Percentiles rank a stretch among this genome's conserved stretches.
These are phyloP conservation scores for Leersia perrieri DNA, from an alignment of 176 grass and related monocot genomes.

Conservation along the genomic window DNA sequence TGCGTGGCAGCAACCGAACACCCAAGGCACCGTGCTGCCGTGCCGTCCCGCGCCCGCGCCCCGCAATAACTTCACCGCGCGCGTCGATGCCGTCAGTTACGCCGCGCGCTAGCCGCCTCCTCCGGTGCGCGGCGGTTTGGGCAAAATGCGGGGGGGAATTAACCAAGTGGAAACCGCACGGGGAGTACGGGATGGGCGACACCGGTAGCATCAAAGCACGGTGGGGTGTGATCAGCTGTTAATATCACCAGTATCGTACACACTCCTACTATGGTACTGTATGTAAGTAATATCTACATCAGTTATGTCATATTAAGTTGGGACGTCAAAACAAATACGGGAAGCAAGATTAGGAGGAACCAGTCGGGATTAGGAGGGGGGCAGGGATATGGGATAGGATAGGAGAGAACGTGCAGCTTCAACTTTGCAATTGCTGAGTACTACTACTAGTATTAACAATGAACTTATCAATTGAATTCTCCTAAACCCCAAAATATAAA, in stretches of 20 bases:
- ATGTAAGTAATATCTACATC: background rate
- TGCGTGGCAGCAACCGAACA: background rate
- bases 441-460: slow-evolving; percentile 36
- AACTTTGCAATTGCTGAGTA: slow-evolving; percentile 4
- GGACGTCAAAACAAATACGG: background rate
- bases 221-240: slow-evolving; percentile 21
- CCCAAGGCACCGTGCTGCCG: background rate
- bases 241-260: background rate
- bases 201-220: background rate
- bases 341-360: slow-evolving; percentile 17
- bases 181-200: background rate
- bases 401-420: slow-evolving; percentile 1
- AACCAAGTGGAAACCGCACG: background rate
- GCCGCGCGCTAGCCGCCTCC: background rate
- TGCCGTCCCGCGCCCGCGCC: background rate
- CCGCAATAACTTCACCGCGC: background rate
- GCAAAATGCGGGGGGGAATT: slow-evolving; percentile 3
- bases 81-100: background rate
- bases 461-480: slow-evolving; percentile 65
- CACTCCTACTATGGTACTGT: background rate
- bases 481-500: slow-evolving; percentile 29
- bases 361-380: background rate
- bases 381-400: no score
- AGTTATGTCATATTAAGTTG: background rate
- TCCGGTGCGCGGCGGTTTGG: background rate